Evolutionary conservation across 148 eudicot species (phyloP), one percentile per base, ranked within the genome.

Genomic region (Rhododendron mucronatum): DNA sequence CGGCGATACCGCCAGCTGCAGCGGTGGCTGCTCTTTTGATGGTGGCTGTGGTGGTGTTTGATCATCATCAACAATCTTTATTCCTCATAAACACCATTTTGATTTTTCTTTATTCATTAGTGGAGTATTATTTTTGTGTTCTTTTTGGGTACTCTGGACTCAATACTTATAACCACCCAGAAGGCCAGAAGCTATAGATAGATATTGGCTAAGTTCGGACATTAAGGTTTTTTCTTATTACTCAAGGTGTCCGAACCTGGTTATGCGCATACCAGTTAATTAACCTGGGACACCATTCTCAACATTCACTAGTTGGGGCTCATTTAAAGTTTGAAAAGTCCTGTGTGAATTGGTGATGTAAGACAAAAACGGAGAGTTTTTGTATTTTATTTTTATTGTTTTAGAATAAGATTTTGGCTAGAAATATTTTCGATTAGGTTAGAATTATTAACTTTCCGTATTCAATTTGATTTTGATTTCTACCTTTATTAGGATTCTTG

Each of bases 1-100:
- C n/a, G 67, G 65, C 13, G 16, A 71, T 37, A 53, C 57, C 35
- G 18, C 79, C 63, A 23, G 77, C 73, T 73, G 57, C 41, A 86
- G 76, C 59, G 90, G 88, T 65, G 86, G 92, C 84, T 90, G 92
- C 88, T 85, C 88, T 37, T 92, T 91, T 73, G 92, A 92, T 45
- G 89, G 90, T 30, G 91, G 87, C 30, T 87, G 83, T 82, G 85
- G 50, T 28, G 89, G 88, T 2, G 91, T 90, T 13, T 91, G 82
- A 63, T 20, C 37, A 48, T 48, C 61, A 80, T 11, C 61, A 80
- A 4, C 3, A 2, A 21, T 4, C 20, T 79, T 26, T 48, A 1
- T 48, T 44, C 53, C 47, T 75, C 79, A 37, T 16, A 30, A 37
- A 75, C 48, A 35, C n/a, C 13, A 75, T 18, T 78, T 20, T 44